Percentiles rank a stretch among this genome's conserved stretches.
phyloP scores from a whole-genome alignment of 2,329 filamentous ascomycete species.

The Cordyceps fumosorosea region DNA sequence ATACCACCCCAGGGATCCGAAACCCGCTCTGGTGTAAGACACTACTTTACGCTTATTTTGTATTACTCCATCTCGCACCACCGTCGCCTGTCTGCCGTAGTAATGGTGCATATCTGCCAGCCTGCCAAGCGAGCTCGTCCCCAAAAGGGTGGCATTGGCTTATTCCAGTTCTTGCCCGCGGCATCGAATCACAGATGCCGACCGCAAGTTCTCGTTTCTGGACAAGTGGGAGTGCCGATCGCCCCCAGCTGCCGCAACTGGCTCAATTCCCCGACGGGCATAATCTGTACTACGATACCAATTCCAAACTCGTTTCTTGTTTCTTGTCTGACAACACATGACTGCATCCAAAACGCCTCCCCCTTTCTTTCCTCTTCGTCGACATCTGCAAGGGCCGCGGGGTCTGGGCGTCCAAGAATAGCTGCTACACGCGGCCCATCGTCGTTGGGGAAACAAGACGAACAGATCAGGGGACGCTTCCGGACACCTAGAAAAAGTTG shows the following conservation, averaged over 20 bases:
- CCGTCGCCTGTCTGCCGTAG: background rate
- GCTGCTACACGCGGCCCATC: background rate
- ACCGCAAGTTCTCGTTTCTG: too few species aligned
- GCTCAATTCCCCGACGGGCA: too few species aligned
- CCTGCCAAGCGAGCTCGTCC: background rate
- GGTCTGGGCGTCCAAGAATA: background rate
- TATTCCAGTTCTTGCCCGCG: background rate
- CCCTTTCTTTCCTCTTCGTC: background rate
- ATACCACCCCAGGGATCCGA: background rate
- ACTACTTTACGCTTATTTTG: constrained; percentile 11
- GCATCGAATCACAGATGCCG: too few species aligned
- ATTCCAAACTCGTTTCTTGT: too few species aligned
- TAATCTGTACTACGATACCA: too few species aligned
- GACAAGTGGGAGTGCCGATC: background rate
- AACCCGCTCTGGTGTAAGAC: constrained; percentile 9
- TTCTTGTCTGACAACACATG: too few species aligned
- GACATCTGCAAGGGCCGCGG: background rate
- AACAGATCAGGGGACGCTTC: background rate
- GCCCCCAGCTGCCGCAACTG: too few species aligned
- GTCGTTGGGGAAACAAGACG: constrained; percentile 11
- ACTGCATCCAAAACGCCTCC: too few species aligned
- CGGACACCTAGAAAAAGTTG: too few species aligned
- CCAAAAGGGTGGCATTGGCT: background rate
- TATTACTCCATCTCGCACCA: constrained; percentile 6
- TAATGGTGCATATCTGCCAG: constrained; percentile 9